Percentiles rank a stretch among this genome's conserved stretches.
Conservation (phyloP, 164 flowering plant species). For the Tetracentron sinense region DNA sequence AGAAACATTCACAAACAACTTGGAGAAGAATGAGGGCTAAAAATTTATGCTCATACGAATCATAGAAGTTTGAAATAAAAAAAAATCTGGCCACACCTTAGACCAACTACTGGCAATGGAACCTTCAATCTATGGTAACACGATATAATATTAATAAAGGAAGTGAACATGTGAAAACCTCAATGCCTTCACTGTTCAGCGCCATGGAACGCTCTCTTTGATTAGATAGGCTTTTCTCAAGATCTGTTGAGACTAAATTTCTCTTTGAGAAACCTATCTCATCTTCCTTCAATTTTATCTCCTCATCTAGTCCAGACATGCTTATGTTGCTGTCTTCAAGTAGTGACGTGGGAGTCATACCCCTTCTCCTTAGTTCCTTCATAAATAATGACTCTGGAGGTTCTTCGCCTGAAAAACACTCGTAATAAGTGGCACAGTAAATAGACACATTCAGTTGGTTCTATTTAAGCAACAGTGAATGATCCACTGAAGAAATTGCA, state of each 20-base stretch:
- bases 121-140: too few relatives aligned
- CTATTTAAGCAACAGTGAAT: neutral
- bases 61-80: neutral
- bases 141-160: neutral
- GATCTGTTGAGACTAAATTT: slow-evolving; percentile 52
- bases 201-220: slow-evolving; percentile 86
- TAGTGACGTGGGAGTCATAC: slow-evolving; percentile 82
- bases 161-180: slow-evolving; percentile 48
- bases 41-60: neutral
- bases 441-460: neutral
- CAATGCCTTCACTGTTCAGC: slow-evolving; percentile 94
- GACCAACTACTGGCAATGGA: too few relatives aligned
- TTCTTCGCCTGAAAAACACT: slow-evolving; percentile 66
- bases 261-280: slow-evolving; percentile 42
- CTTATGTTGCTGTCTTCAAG: slow-evolving; percentile 62
- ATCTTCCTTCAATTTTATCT: slow-evolving; percentile 40
- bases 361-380: slow-evolving; percentile 85
- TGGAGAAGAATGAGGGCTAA: neutral
- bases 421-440: neutral
- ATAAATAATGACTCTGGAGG: slow-evolving; percentile 93
- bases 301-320: slow-evolving; percentile 36
- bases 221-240: slow-evolving; percentile 44
- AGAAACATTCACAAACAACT: neutral
- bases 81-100: neutral
- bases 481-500: too few relatives aligned